Conservation (phyloP, 2,329 filamentous ascomycete genomes). For the Aspergillus fumigatus region DNA sequence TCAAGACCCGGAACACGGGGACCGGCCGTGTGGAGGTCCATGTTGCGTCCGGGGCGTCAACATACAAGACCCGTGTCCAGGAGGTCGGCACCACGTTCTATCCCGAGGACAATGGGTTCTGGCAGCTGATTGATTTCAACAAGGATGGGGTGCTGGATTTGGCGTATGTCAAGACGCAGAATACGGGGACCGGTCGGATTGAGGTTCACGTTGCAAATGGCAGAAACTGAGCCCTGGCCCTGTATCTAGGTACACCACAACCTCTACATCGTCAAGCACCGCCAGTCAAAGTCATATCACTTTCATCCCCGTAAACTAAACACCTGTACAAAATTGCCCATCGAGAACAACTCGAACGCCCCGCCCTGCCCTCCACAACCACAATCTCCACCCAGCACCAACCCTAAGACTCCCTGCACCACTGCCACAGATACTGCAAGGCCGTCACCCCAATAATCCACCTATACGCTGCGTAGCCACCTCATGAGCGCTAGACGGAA, state of each 20-base stretch:
- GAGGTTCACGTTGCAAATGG: constrained; percentile 8
- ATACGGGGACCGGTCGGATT: constrained; percentile 9
- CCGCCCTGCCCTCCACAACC: too few relatives aligned
- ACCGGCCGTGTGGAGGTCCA: constrained; percentile 5
- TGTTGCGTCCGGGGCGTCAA: constrained; percentile 5
- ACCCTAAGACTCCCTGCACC: too few relatives aligned
- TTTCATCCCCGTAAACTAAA: background rate
- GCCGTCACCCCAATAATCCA: too few relatives aligned
- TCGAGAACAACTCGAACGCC: too few relatives aligned
- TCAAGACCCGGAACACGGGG: constrained; percentile 5
- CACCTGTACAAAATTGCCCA: too few relatives aligned
- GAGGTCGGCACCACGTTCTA: constrained; percentile 58
- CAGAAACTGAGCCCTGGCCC: background rate
- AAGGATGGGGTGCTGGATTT: constrained; percentile 9
- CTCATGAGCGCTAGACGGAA: too few relatives aligned
- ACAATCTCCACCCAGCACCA: background rate
- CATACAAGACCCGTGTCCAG: constrained; percentile 52
- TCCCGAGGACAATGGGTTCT: constrained; percentile 8
- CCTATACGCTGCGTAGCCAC: too few relatives aligned
- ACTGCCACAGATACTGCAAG: too few relatives aligned
- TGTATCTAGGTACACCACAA: background rate
- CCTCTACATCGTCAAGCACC: background rate
- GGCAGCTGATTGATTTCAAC: constrained; percentile 9
- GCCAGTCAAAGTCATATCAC: too few relatives aligned
- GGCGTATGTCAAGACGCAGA: constrained; percentile 10